Evolutionary conservation across 2,329 filamentous ascomycete genomes (phyloP), one percentile per base, ranked within the genome.

Genomic region (Aspergillus sergii): DNA sequence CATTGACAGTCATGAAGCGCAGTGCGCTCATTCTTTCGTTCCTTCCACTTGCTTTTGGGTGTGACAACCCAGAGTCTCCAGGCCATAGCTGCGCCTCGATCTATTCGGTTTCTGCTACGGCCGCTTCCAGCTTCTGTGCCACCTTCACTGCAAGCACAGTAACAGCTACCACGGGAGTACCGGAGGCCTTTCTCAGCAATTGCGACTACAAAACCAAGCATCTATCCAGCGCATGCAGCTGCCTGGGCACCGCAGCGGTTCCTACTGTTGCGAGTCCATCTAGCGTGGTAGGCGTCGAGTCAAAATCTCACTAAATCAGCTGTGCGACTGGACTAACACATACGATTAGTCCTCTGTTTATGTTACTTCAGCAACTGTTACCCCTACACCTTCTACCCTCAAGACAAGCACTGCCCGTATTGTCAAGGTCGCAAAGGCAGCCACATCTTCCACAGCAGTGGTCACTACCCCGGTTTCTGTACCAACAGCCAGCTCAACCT

Each of bases 191-290:
- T 61, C 55, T 70, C 58, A 32, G 64, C 61, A 61, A 59, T 48
- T 72, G 70, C 57, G 64, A 69, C 34, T 66, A 61, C 50, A 68
- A 68, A n/a, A 62, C 64, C 14, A 68, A 64, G 48, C 66, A 71
- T 30, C 48, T 72, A 10, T 72, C 70, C 14, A 72, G 69, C 61
- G 70, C 70, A 11, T 72, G 70, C 59, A 72, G 66, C 64, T 72
- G 69, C 41, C 64, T 71, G 32, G 69, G 66, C n/a, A 66, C 69
- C 11, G 65, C 64, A 23, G 45, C 55, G 6, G 54, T 39, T 19
- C 39, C 59, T 19, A 10, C 26, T 19, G 46, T 30, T 19, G 46
- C 26, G 14, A 9, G 26, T 30, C 16, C 26, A n/a, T n/a, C 46
- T 5, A 50, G 26, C 16, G 46, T 50, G 26, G 46, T 50, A 28